These are phyloP conservation scores for Mycena alexandri DNA, from an alignment of 768 basidiomycete genomes.

Conservation along the genomic window DNA sequence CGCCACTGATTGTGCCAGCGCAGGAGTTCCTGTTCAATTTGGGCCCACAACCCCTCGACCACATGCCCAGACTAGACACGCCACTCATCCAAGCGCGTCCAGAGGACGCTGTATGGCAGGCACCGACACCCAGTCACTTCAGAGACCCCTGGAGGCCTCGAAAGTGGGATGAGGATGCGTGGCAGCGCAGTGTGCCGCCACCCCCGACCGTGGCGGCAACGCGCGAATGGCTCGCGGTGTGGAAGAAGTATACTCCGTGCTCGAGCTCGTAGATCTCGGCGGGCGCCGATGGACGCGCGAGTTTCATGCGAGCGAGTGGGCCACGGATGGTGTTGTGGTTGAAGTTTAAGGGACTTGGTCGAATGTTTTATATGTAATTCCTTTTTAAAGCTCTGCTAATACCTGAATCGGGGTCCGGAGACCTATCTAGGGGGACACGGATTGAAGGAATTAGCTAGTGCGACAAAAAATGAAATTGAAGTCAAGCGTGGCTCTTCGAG, in stretches of 20 bases:
- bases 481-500: too few relatives aligned
- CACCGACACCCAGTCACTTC: too few relatives aligned
- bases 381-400: too few relatives aligned
- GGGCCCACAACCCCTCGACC: background rate
- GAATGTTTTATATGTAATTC: too few relatives aligned
- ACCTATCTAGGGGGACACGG: too few relatives aligned
- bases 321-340: background rate
- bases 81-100: conserved; percentile 14
- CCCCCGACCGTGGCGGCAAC: background rate
- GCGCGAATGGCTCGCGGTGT: background rate
- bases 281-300: conserved; percentile 9
- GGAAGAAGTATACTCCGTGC: background rate
- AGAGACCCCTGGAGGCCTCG: background rate
- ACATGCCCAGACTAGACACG: background rate
- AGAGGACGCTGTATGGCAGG: background rate
- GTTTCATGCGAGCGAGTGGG: background rate
- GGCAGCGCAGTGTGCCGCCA: background rate
- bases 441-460: too few relatives aligned
- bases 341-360: too few relatives aligned
- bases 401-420: too few relatives aligned
- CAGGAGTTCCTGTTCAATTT: conserved; percentile 6
- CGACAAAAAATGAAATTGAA: too few relatives aligned
- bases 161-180: background rate
- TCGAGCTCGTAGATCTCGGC: conserved; percentile 1
- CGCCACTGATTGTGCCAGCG: too few relatives aligned